Percentiles rank a stretch among this genome's conserved stretches.
Conservation (phyloP, 768 basidiomycete species). For the Solioccasus polychromus region DNA sequence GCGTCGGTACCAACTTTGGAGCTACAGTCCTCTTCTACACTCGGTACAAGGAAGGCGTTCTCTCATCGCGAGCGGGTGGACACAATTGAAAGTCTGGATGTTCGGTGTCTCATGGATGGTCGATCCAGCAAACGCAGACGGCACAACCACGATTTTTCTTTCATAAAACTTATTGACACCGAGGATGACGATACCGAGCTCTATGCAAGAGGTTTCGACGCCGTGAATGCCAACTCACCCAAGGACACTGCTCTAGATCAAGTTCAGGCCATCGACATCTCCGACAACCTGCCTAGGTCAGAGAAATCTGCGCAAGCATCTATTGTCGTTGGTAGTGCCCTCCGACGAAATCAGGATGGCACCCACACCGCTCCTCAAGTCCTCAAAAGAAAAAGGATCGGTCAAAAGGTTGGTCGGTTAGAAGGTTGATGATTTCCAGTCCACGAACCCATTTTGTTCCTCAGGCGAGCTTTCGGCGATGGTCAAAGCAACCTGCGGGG, state of each 20-base stretch:
- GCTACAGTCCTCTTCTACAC: conserved; percentile 77
- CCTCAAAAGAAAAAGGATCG: conserved; percentile 42
- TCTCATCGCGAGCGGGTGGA: conserved; percentile 63
- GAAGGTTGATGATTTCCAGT: background rate
- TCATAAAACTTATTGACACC: conserved; percentile 11
- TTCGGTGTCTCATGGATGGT: conserved; percentile 51
- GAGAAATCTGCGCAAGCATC: conserved; percentile 15
- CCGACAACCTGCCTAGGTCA: conserved; percentile 6
- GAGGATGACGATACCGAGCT: conserved; percentile 36
- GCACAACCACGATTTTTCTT: conserved; percentile 28
- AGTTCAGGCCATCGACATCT: conserved; percentile 17
- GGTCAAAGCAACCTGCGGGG: conserved; percentile 40
- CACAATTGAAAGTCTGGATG: conserved; percentile 55
- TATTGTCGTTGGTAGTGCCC: conserved; percentile 54
- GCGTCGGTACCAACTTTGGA: conserved; percentile 57
- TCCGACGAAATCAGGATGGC: conserved; percentile 67
- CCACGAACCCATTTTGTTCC: conserved; percentile 4
- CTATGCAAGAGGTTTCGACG: conserved; percentile 28
- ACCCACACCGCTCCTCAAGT: conserved; percentile 47
- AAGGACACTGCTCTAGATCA: background rate
- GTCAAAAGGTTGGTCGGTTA: conserved; percentile 41
- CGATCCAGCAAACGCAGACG: conserved; percentile 49
- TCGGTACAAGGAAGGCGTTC: conserved; percentile 68
- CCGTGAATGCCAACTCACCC: conserved; percentile 11
- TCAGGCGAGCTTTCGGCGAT: conserved; percentile 45